These are phyloP conservation scores for Xylariomycetidae sp. DNA, from an alignment of 2,329 filamentous ascomycete genomes.

Conservation along the genomic window DNA sequence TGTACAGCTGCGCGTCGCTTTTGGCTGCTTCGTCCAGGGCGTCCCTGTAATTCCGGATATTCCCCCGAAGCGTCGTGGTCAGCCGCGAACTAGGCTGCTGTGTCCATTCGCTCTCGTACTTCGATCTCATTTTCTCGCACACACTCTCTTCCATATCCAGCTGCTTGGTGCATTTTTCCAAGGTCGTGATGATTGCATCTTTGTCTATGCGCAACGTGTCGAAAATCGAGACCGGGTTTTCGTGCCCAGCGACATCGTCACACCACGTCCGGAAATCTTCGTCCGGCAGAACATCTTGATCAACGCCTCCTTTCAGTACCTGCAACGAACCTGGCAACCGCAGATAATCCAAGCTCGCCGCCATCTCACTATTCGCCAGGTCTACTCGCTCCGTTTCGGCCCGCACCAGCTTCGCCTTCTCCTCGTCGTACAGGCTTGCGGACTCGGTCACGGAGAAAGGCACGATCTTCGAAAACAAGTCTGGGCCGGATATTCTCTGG, in stretches of 20 bases:
- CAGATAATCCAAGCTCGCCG: conserved; percentile 86
- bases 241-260: conserved; percentile 81
- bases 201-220: conserved; percentile 74
- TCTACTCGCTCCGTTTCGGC: conserved; percentile 93
- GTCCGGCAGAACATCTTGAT: conserved; percentile 82
- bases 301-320: conserved; percentile 85
- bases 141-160: conserved; percentile 96
- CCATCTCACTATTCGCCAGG: conserved; percentile 91
- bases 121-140: conserved; percentile 98
- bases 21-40: conserved; percentile 83
- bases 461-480: conserved; percentile 94
- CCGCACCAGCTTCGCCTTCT: conserved; percentile 91
- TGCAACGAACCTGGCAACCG: conserved; percentile 85
- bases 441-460: conserved; percentile 95
- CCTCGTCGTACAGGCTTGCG: conserved; percentile 94
- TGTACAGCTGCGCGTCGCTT: conserved; percentile 78
- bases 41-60: conserved; percentile 81
- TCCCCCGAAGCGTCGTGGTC: conserved; percentile 78
- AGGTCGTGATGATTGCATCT: conserved; percentile 60
- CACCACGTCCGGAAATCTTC: conserved; percentile 94
- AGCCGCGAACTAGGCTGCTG: conserved; percentile 90
- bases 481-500: conserved; percentile 90
- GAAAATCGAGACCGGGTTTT: conserved; percentile 71
- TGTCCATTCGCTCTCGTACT: conserved; percentile 93
- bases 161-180: conserved; percentile 80